These are phyloP conservation scores for Lathyrus tuberosus DNA, from an alignment of 306 rosid genomes.

Conservation along the genomic window DNA sequence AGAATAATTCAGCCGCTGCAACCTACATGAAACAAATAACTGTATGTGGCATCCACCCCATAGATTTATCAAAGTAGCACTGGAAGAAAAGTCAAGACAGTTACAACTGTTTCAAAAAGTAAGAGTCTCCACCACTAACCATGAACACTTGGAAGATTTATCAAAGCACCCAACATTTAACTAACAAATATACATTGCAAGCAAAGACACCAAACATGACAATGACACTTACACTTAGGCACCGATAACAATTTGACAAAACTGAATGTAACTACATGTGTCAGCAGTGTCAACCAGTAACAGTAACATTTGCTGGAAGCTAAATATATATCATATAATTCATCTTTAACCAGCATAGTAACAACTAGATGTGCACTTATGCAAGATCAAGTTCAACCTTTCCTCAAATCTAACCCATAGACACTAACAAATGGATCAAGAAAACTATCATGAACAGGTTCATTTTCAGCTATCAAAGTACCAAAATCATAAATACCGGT, in stretches of 20 bases:
- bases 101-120: neutral
- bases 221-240: neutral
- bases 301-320: no score
- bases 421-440: neutral
- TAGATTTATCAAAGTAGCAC: conserved; percentile 1
- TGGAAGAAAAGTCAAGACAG: neutral
- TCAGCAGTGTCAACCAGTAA: neutral
- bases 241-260: neutral
- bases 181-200: conserved; percentile 7
- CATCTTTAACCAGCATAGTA: neutral
- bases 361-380: neutral
- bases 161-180: conserved; percentile 1
- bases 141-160: conserved; percentile 13
- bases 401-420: neutral
- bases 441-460: neutral
- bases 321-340: no score
- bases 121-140: conserved; percentile 23
- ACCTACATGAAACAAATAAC: conserved; percentile 1
- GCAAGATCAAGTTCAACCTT: conserved; percentile 25
- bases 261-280: neutral
- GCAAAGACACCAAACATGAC: neutral
- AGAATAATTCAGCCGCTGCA: neutral
- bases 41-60: neutral
- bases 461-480: neutral
- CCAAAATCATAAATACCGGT: conserved; percentile 1